Evolutionary conservation across 179 eudicot species (phyloP).

Genomic region (Camellia oleifera): DNA sequence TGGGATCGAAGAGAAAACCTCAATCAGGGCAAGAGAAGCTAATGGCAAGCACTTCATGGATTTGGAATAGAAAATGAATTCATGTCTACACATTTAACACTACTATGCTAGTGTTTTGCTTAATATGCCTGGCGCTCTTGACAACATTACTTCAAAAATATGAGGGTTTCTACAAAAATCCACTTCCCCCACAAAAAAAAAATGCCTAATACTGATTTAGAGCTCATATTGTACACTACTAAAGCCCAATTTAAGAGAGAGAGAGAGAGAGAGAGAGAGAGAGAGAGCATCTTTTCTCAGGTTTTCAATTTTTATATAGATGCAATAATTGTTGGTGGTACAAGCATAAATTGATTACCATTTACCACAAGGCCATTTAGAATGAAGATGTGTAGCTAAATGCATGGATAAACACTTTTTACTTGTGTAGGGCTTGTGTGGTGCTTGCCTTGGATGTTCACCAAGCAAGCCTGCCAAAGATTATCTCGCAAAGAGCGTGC

Average conservation of each 20-base stretch:
- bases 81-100: background rate
- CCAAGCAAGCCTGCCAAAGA: no score
- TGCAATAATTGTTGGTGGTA: background rate
- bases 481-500: no score
- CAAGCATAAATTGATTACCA: background rate
- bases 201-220: background rate
- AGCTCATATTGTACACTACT: background rate
- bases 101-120: background rate
- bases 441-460: no score
- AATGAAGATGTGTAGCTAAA: background rate
- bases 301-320: background rate
- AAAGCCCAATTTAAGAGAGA: no score
- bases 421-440: no score
- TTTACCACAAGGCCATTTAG: background rate
- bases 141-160: background rate
- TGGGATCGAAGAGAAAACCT: background rate
- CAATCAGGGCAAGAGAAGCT: background rate
- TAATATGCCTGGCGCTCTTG: background rate
- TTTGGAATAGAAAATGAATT: background rate
- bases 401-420: background rate
- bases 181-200: background rate
- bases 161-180: background rate
- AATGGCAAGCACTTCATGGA: conserved; percentile 3
- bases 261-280: background rate
- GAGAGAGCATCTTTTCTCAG: background rate